Percentiles rank a stretch among this genome's conserved stretches.
phyloP scores from a whole-genome alignment of 352 stramenopile genomes.

The Globisporangium paroecandrum region DNA sequence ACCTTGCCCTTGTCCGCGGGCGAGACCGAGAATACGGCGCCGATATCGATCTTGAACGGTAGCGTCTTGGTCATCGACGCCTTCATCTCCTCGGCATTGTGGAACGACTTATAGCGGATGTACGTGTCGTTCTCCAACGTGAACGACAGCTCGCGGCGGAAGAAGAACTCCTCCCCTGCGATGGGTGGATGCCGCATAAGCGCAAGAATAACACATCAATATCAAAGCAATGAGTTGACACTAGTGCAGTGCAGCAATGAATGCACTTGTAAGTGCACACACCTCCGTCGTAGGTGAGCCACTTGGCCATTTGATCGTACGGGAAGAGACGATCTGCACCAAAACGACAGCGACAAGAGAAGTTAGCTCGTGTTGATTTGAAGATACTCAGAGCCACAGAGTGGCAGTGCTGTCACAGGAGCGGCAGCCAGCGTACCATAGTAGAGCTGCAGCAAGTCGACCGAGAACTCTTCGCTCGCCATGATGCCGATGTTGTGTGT shows the following conservation, averaged over 20 bases:
- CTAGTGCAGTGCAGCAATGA: not conserved
- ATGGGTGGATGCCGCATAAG: not conserved
- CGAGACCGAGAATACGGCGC: conserved; percentile 92
- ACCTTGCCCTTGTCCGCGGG: conserved; percentile 86
- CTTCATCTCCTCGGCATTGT: conserved; percentile 84
- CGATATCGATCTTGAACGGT: conserved; percentile 99
- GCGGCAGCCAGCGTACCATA: conserved; percentile 46
- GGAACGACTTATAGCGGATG: conserved; percentile 97
- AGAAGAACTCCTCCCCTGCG: conserved; percentile 74
- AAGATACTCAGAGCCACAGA: not conserved
- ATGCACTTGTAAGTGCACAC: not conserved
- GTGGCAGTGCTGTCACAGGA: not conserved
- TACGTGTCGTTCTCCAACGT: conserved; percentile 99
- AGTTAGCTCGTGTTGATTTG: not conserved
- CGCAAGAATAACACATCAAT: not conserved
- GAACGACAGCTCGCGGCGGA: conserved; percentile 97
- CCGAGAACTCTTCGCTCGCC: conserved; percentile 76
- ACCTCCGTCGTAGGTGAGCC: conserved; percentile 82
- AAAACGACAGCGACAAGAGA: not conserved
- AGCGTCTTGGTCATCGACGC: conserved; percentile 89
- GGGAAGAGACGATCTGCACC: conserved; percentile 77
- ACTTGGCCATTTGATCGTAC: conserved; percentile 82
- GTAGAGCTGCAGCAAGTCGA: conserved; percentile 83
- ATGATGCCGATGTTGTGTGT: conserved; percentile 24
- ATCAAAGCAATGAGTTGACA: not conserved